These are phyloP conservation scores for Syzygium oleosum DNA, from an alignment of 345 rosid species.

Conservation along the genomic window DNA sequence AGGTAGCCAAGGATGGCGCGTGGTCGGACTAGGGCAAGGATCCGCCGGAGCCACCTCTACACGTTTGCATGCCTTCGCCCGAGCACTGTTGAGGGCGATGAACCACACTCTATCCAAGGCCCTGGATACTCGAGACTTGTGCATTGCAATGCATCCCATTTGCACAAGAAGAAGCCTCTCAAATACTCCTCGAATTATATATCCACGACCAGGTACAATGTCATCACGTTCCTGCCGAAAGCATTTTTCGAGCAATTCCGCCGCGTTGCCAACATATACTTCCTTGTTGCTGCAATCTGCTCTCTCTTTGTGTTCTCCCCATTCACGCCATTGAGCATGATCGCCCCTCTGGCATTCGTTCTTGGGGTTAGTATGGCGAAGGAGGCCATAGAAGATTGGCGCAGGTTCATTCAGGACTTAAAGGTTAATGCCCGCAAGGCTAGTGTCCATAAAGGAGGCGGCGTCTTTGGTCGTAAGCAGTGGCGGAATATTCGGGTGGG, in stretches of 20 bases:
- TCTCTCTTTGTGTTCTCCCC: slow-evolving; percentile 78
- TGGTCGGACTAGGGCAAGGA: slow-evolving; percentile 67
- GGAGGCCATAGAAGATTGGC: slow-evolving; percentile 97
- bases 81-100: slow-evolving; percentile 22
- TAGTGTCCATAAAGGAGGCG: slow-evolving; percentile 43
- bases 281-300: slow-evolving; percentile 71
- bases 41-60: slow-evolving; percentile 61
- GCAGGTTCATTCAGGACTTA: slow-evolving; percentile 84
- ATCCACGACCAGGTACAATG: slow-evolving; percentile 80
- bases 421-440: slow-evolving; percentile 71
- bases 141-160: slow-evolving; percentile 68
- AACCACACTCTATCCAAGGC: slow-evolving; percentile 47
- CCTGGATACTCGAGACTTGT: slow-evolving; percentile 67
- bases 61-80: slow-evolving; percentile 71
- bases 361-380: slow-evolving; percentile 92
- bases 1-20: slow-evolving; percentile 37
- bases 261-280: slow-evolving; percentile 91
- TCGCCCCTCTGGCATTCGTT: slow-evolving; percentile 80
- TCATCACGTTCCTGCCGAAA: slow-evolving; percentile 71
- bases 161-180: slow-evolving; percentile 63
- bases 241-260: slow-evolving; percentile 89
- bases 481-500: slow-evolving; percentile 85
- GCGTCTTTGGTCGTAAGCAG: slow-evolving; percentile 42
- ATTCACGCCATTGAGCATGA: slow-evolving; percentile 81
- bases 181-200: slow-evolving; percentile 75